Evolutionary conservation across 371 early-diverging fungal species (phyloP), one percentile per base, ranked within the genome.

Genomic region (Mucor indicus): DNA sequence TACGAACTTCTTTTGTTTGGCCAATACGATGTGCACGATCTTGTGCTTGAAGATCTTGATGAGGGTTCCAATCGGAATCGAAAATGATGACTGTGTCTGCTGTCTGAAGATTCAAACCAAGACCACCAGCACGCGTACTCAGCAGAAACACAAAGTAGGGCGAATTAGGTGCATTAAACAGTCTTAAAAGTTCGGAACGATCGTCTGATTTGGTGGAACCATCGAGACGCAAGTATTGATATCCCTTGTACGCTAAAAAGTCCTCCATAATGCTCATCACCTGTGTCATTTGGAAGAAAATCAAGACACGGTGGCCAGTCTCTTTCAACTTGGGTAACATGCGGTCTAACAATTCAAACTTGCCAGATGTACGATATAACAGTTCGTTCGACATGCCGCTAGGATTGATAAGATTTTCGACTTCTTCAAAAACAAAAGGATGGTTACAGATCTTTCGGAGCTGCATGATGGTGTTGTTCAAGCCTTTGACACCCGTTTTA

Each of bases 21-120:
- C 99, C 99, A 59, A 99, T 99, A 73, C 99, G 91, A 79, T 99
- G 99, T 1, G 99, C 99, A 73, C 99, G 95, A 74, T 99, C 99
- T 72, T 98, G 99, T 4, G 99, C 99, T 79, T 99, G 99, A 29
- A 98, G 73, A 76, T 99, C 99, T 59, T 93, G 94, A 59, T 97
- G 96, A 20, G 99, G 99, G 64, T 99, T 99, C 85, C 99, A 99
- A 67, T 99, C 99, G n/a, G 93, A 92, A 68, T 99, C 99, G 62
- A 95, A 99, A 59, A 99, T 92, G 41, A 99, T 89, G 25, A 99
- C 99, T 4, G 99, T 99, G 64, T 99, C 99, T 6, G 99, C 99
- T 2, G 98, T 89, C 60, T 98, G 98, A 59, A 99, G 71, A 76
- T 99, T 99, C 27, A 99, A 81, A 53, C 99, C 99, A 44, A 98